Evolutionary conservation across 2,329 filamentous ascomycete genomes (phyloP).

Genomic region (Calonectria pteridis): DNA sequence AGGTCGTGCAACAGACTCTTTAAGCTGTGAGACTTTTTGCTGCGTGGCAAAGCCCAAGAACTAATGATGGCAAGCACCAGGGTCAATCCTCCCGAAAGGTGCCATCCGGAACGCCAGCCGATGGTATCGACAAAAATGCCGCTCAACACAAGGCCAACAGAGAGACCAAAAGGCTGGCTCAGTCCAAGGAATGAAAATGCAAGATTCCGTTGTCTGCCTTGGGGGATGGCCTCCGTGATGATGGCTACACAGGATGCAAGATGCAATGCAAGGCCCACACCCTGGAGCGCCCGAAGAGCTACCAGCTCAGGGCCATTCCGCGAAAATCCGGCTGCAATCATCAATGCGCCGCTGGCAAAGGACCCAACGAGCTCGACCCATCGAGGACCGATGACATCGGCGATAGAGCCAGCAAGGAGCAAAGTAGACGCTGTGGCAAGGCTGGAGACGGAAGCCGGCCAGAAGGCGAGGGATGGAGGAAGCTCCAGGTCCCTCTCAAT

Average conservation of each 20-base stretch:
- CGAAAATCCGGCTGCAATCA: constrained; percentile 46
- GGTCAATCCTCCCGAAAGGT: constrained; percentile 49
- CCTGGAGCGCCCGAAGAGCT: constrained; percentile 51
- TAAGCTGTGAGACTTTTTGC: constrained; percentile 37
- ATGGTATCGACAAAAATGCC: constrained; percentile 59
- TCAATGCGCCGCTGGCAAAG: constrained; percentile 42
- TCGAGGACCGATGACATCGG: constrained; percentile 50
- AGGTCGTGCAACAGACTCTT: constrained; percentile 37
- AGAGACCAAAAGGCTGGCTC: constrained; percentile 60
- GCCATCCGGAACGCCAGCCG: constrained; percentile 62
- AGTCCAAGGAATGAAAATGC: constrained; percentile 57
- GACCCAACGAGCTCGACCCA: constrained; percentile 48
- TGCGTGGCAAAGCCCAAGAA: constrained; percentile 48
- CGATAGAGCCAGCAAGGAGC: constrained; percentile 51
- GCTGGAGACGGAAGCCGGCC: constrained; percentile 51
- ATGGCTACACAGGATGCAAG: constrained; percentile 50
- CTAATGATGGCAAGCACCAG: constrained; percentile 50
- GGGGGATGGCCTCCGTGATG: constrained; percentile 45
- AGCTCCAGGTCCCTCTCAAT: constrained; percentile 52
- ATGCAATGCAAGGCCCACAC: constrained; percentile 49
- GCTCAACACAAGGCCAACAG: constrained; percentile 60
- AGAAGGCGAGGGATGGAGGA: constrained; percentile 46
- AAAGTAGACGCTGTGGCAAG: constrained; percentile 50
- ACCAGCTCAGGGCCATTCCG: constrained; percentile 48
- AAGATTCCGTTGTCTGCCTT: constrained; percentile 51